Evolutionary conservation across 768 basidiomycete species (phyloP).

Genomic region (Plicaturopsis crispa): DNA sequence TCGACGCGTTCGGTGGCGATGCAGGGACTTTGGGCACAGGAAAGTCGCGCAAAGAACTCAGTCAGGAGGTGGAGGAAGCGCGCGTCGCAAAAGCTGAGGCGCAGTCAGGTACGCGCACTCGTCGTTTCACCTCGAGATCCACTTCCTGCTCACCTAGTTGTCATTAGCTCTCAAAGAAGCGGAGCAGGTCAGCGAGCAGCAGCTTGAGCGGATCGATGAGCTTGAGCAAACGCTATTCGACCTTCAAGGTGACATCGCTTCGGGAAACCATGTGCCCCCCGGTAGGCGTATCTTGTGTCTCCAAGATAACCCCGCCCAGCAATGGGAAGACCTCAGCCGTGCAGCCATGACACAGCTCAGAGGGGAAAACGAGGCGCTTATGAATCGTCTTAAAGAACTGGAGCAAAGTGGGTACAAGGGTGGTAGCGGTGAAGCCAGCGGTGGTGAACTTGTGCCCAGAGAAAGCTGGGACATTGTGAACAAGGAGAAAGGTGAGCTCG

Average conservation of each 20-base stretch:
- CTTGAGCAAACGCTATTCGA: slow-evolving; percentile 78
- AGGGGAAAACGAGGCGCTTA: slow-evolving; percentile 77
- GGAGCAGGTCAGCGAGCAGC: slow-evolving; percentile 24
- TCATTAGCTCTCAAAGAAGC: slow-evolving; percentile 37
- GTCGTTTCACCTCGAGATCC: not conserved
- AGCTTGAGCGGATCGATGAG: slow-evolving; percentile 51
- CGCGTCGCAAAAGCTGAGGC: slow-evolving; percentile 27
- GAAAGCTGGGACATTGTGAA: slow-evolving; percentile 72
- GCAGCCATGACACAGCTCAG: slow-evolving; percentile 69
- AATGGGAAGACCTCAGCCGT: slow-evolving; percentile 71
- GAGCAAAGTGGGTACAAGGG: slow-evolving; percentile 33
- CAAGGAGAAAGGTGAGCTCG: slow-evolving; percentile 62
- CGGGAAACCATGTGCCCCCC: slow-evolving; percentile 69
- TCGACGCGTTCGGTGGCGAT: slow-evolving; percentile 38
- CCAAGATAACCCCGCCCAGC: slow-evolving; percentile 73
- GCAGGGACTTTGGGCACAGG: slow-evolving; percentile 12
- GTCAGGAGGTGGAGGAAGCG: slow-evolving; percentile 28
- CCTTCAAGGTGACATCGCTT: slow-evolving; percentile 66
- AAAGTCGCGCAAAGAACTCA: slow-evolving; percentile 29
- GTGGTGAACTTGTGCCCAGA: slow-evolving; percentile 55
- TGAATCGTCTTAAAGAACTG: slow-evolving; percentile 57
- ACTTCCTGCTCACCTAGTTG: not conserved
- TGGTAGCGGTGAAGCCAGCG: slow-evolving; percentile 9
- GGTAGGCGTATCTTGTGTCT: slow-evolving; percentile 63
- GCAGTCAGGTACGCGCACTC: slow-evolving; percentile 28